Base-by-base conservation (phyloP, 2,329 filamentous ascomycete species). In the Arthrobotrys megalospora region DNA sequence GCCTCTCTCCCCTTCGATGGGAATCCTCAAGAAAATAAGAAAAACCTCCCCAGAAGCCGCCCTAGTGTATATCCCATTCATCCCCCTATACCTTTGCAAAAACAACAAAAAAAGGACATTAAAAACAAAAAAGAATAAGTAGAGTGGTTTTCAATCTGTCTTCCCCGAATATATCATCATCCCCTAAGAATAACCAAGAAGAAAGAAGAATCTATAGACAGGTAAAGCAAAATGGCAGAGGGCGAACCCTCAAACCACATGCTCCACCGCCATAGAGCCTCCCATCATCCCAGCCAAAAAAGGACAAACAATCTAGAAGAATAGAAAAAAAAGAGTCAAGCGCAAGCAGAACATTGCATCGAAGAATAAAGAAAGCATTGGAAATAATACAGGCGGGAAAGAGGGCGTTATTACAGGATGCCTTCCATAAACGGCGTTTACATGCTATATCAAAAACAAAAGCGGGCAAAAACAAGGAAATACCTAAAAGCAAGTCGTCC, bases 41-140 rank as follows among this genome's bases (percentile, higher is more conserved):
- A 67, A 67, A 79, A 67, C 75, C 75, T 79, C 81, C 81, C 81
- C 81, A 79, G 80, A 82, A 82, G 81, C 81, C 73, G 80, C 80
- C 80, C 80, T 81, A 80, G 76, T 80, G 77, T 52, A 80, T 80
- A 69, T 71, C 55, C 70, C 53, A 48, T 52, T 43, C 55, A 60
- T 60, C 38, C 38, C 48, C 52, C 47, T 16, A 32, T 76, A 68
- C 71, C 68, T 72, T 67, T 65, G 41, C 48, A 48, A 43, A 68
- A 79, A 78, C 38, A 79, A 76, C 76, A 72, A 79, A 67, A 71
- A 52, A 28, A 76, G 32, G 64, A 3, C 28, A 55, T 16, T 28
- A 28, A 60, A 68, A 69, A 76, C 43, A 79, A 58, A 79, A 80
- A 66, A 72, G 77, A 79, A 79, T 63, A 70, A 70, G 45, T 52